Percentiles rank a stretch among this genome's conserved stretches.
These are phyloP conservation scores for Globisporangium irregulare DNA, from an alignment of 352 stramenopile genomes.

Conservation along the genomic window DNA sequence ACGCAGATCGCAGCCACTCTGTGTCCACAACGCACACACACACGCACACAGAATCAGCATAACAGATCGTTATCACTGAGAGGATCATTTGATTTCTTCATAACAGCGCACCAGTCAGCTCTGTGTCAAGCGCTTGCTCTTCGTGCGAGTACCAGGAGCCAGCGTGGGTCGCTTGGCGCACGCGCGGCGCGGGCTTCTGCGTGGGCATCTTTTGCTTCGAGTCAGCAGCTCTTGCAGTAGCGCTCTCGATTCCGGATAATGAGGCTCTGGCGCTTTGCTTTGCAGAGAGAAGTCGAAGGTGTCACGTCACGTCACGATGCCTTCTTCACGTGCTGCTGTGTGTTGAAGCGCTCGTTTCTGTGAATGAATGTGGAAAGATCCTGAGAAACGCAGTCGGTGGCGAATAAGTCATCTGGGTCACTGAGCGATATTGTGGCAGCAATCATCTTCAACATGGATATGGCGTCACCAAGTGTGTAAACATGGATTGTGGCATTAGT, in stretches of 20 bases:
- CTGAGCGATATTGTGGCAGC: too few species aligned
- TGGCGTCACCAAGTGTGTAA: too few species aligned
- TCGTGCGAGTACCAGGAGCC: slow-evolving; percentile 85
- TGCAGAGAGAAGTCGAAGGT: too few species aligned
- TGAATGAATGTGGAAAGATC: not conserved
- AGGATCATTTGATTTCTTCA: not conserved
- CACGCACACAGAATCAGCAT: not conserved
- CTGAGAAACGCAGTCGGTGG: not conserved
- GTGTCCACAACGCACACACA: not conserved
- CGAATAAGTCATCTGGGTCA: too few species aligned
- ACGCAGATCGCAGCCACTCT: slow-evolving; percentile 57
- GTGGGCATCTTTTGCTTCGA: not conserved
- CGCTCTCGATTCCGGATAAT: not conserved
- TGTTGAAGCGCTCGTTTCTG: not conserved
- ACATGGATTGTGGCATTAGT: too few species aligned
- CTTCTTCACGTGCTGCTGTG: not conserved
- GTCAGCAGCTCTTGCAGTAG: not conserved
- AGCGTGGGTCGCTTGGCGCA: slow-evolving; percentile 72
- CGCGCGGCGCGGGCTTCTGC: slow-evolving; percentile 24
- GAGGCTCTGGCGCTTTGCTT: not conserved
- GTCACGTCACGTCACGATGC: not conserved
- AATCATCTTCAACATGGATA: too few species aligned
- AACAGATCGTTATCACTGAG: not conserved
- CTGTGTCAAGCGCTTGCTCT: slow-evolving; percentile 45
- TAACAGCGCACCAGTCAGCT: slow-evolving; percentile 45